Conservation (phyloP, 139 green algal genomes). For the Volvox africanus region DNA sequence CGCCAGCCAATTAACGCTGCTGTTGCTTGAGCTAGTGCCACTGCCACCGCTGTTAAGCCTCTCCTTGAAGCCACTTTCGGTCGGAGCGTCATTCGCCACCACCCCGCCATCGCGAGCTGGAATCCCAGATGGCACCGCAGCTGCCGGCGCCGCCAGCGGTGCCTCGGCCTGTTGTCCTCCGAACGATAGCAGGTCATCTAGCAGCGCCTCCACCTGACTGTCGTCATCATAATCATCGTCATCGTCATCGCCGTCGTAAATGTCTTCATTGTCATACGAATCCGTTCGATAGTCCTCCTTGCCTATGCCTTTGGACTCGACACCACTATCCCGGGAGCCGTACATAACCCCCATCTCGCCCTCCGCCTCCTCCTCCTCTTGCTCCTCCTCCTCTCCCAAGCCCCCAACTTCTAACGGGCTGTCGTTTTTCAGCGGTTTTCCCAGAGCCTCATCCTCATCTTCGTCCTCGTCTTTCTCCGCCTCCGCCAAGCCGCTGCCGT, state of each 20-base stretch:
- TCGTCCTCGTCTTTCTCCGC: background rate
- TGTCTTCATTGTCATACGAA: background rate
- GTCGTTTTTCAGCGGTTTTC: background rate
- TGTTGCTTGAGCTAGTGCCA: background rate
- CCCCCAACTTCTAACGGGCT: background rate
- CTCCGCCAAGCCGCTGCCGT: background rate
- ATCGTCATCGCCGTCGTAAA: background rate
- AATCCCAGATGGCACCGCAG: background rate
- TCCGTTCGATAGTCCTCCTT: too few species aligned
- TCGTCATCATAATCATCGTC: background rate
- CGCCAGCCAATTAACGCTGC: background rate
- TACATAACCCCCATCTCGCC: background rate
- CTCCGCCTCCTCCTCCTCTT: conserved; percentile 13
- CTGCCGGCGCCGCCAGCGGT: background rate
- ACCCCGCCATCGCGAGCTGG: background rate
- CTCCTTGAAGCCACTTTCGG: background rate
- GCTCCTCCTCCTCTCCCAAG: background rate
- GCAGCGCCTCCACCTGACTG: background rate
- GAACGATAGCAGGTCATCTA: background rate
- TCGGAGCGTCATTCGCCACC: background rate
- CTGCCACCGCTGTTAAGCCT: background rate
- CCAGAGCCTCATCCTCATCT: background rate
- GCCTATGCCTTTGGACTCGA: too few species aligned
- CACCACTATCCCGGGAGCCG: too few species aligned
- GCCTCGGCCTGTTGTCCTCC: background rate